These are phyloP conservation scores for Yarrowia sp. DNA, from an alignment of 805 yeast genomes.

Conservation along the genomic window DNA sequence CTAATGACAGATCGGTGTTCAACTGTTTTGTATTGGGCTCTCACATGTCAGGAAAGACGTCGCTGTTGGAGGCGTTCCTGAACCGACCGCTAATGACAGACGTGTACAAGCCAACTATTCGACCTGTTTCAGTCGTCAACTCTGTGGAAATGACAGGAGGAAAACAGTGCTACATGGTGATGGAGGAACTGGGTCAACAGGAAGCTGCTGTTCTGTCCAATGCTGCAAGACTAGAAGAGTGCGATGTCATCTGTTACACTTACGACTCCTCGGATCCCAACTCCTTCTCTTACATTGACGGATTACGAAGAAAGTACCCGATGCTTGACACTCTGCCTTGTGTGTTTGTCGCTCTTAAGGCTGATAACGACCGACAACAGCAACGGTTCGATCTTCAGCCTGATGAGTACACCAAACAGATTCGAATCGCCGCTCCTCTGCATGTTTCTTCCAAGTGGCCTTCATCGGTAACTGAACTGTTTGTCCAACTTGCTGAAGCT, in stretches of 20 bases:
- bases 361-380: conserved; percentile 94
- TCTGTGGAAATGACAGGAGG: conserved; percentile 95
- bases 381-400: conserved; percentile 88
- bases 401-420: conserved; percentile 75
- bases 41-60: conserved; percentile 84
- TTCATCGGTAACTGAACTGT: conserved; percentile 80
- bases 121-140: conserved; percentile 83
- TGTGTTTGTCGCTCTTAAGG: conserved; percentile 89
- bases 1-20: conserved; percentile 85
- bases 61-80: conserved; percentile 80
- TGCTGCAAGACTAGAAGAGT: conserved; percentile 69
- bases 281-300: conserved; percentile 82
- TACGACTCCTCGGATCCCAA: conserved; percentile 98
- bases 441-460: conserved; percentile 93
- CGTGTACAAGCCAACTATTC: conserved; percentile 78
- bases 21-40: conserved; percentile 89
- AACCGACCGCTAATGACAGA: conserved; percentile 71
- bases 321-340: conserved; percentile 73
- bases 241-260: conserved; percentile 88
- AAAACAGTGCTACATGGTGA: conserved; percentile 87
- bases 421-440: conserved; percentile 77
- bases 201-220: conserved; percentile 84
- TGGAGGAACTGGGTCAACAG: conserved; percentile 88
- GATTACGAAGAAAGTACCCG: conserved; percentile 66
- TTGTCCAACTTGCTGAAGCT: conserved; percentile 86